Evolutionary conservation across 1,284 basidiomycete species (phyloP).

Genomic region (Heterobasidion occidentale): DNA sequence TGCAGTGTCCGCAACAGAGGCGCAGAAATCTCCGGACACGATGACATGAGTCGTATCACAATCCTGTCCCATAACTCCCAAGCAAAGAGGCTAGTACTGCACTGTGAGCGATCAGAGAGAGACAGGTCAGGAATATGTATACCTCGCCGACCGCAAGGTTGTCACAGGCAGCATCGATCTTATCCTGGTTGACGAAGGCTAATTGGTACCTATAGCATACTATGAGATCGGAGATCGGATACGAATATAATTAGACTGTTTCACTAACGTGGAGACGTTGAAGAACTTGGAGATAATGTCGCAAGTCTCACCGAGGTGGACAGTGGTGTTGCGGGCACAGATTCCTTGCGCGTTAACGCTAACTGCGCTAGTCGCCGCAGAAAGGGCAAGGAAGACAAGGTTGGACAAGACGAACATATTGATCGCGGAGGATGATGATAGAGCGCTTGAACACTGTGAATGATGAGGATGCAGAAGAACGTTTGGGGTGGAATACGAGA

Average conservation of each 20-base stretch:
- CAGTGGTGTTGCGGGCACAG: background rate
- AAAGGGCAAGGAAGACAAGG: background rate
- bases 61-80: constrained; percentile 27
- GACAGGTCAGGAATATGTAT: background rate
- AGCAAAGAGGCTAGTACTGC: constrained; percentile 26
- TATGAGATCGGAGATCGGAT: background rate
- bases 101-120: background rate
- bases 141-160: constrained; percentile 41
- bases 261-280: constrained; percentile 25
- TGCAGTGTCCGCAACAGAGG: constrained; percentile 24
- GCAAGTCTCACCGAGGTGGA: background rate
- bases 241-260: constrained; percentile 6
- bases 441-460: background rate
- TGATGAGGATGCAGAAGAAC: background rate
- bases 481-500: background rate
- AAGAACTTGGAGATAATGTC: background rate
- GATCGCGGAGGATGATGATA: background rate
- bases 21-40: constrained; percentile 33
- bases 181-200: constrained; percentile 40
- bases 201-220: constrained; percentile 45
- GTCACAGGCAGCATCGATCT: constrained; percentile 42
- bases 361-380: too few species aligned
- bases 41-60: constrained; percentile 30
- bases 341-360: background rate
- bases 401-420: background rate